Base-by-base conservation (phyloP, 352 stramenopile species). In the Phytophthora palmivora region DNA sequence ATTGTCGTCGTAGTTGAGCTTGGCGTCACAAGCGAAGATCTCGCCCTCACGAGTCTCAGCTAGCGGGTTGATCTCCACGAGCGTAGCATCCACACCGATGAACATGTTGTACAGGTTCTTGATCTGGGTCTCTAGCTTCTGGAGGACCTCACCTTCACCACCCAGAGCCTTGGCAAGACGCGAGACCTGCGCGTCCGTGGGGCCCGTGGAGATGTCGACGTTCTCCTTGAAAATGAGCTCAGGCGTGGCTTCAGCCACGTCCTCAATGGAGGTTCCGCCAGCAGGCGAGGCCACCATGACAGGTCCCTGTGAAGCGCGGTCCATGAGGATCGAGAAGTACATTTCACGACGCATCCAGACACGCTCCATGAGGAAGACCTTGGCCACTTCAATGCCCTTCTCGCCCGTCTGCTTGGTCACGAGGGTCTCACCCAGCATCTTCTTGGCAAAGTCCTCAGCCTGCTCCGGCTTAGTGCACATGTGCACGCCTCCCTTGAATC, bases 1-100 rank as follows among this genome's bases (percentile, higher is more conserved):
- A 81, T 99, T 99, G 76, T 98, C 96, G 81, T 99, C 97, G 73
- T 99, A 99, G 76, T 98, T 98, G 32, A 99, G 84, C 89, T 99
- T 99, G 63, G 97, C 97, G 78, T 99, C 97, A 56, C 92, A 97
- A 47, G 96, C 97, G 41, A 98, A 91, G 62, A 99, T 94, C 58
- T 97, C 72, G 37, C 96, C 96, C 16, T 98, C 89, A 9, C 84
- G 79, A 12, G 96, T 99, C 83, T 99, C 97, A 10, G 95, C 97
- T n/a, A 99, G 73, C 12, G 97, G 97, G 82, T 99, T 99, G 70
- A 99, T 97, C 86, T 99, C 97, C 38, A 99, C 91, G 64, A 98
- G 89, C 33, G 97, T 99, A 47, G 92, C 97, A 73, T 99, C 97
- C 50, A 90, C 91, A 50, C 88, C 83, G 38, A 98, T 84, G 76